These are phyloP conservation scores for Beauveria bassiana DNA, from an alignment of 2,329 filamentous ascomycete genomes.

Conservation along the genomic window DNA sequence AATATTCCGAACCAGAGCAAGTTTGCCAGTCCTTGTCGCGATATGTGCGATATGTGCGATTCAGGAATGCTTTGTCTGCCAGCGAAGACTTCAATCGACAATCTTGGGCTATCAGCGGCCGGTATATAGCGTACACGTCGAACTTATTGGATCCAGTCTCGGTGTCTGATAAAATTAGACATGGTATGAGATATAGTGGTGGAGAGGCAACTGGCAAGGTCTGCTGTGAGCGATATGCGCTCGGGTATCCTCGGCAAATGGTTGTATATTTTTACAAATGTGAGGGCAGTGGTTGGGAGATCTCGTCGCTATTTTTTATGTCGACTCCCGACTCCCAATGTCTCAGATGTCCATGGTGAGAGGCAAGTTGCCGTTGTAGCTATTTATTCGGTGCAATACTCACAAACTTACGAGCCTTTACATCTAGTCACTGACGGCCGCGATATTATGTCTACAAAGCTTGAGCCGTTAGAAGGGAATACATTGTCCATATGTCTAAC, in stretches of 20 bases:
- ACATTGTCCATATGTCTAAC: not conserved
- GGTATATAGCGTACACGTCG: constrained; percentile 55
- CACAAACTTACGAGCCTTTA: not conserved
- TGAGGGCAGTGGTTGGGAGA: not conserved
- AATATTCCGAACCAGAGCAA: constrained; percentile 67
- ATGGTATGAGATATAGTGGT: constrained; percentile 9
- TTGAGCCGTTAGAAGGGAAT: not conserved
- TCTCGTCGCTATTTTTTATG: not conserved
- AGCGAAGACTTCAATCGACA: constrained; percentile 51
- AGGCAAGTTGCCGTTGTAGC: not conserved
- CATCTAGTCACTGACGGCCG: not conserved
- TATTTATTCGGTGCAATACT: not conserved
- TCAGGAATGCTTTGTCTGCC: constrained; percentile 35
- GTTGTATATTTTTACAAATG: not conserved
- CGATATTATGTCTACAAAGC: not conserved
- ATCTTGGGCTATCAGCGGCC: constrained; percentile 56
- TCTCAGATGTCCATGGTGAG: not conserved
- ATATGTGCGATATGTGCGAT: constrained; percentile 61
- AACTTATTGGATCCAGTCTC: constrained; percentile 58
- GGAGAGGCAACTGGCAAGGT: not conserved
- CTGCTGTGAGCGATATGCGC: not conserved
- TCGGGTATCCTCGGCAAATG: not conserved
- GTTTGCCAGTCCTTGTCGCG: constrained; percentile 57
- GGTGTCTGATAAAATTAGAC: constrained; percentile 42
- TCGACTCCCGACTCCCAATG: not conserved